Base-by-base conservation (phyloP, 2,329 filamentous ascomycete genomes). In the Ceratocystis diversiconidia region DNA sequence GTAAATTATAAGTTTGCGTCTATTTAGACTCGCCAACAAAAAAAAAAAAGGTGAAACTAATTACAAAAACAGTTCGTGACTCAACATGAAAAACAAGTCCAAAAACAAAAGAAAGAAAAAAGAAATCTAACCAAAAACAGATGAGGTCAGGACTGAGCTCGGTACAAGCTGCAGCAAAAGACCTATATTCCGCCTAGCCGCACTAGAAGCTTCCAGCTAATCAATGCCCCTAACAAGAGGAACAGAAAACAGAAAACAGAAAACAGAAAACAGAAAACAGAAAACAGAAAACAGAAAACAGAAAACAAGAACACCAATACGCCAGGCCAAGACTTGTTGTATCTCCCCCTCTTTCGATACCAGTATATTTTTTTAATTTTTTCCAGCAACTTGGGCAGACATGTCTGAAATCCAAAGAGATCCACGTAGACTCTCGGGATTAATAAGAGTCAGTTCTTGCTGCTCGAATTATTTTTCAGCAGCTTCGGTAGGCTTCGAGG, bases 301-400 rank as follows among this genome's bases (percentile, higher is more conserved):
- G 63, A 60, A 63, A 46, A 44, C 50, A 65, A 64, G 64, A 61
- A 68, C 46, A 52, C 59, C 62, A 7, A 43, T 55, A 65, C 65
- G 50, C 62, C 55, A 52, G 30, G 61, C 50, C 44, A 64, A 15
- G 32, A 55, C 2, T 25, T 25, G 19, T 55, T 15, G 25, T 30
- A 12, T 25, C 25, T 28, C 50, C 19, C 22, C 25, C 7, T 28
- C 50, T 25, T 25, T 10, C n/a, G 12, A 55, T 55, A 15, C 19
- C 22, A 55, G 12, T 22, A 30, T 3, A 30, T 22, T 52, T 55
- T 55, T 55, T 30, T 1, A 5, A 4, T 41, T 55, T 55, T 15
- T 55, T 25, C 19, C 50, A 30, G 46, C 46, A 55, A 25, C 12
- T 55, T 55, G 4, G 19, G 25, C 36, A 41, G 36, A 41, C 10